Base-by-base conservation (phyloP, 805 yeast species). In the Tetrapisispora pingtungensis region DNA sequence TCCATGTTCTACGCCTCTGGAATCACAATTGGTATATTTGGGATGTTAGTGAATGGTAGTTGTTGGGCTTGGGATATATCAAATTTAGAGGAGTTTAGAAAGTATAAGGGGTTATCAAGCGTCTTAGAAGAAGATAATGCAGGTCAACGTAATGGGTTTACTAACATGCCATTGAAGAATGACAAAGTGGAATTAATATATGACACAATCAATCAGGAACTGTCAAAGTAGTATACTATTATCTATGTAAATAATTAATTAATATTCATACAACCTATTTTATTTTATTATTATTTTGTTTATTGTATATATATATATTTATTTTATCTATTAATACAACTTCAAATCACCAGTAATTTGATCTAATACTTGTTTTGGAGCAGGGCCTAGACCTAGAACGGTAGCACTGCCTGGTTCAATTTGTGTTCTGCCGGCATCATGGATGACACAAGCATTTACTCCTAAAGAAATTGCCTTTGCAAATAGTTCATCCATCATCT, bases 361-460 rank as follows among this genome's bases (percentile, higher is more conserved):
- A 61, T 93, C 96, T 48, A 90, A 63, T 0, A 81, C 78, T 0
- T 72, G 53, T 51, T 80, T 85, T 19, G 97, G 97, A 17, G 96
- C 97, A 1, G 99, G 99, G 0, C 99, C 99, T 24, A 93, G 61
- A 1, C 97, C 98, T n/a, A 93, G 66, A 1, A 93, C 97, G 0
- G 98, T 93, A 2, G 95, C 94, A 47, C 93, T 81, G 1, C 97
- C 97, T 6, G 96, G 84, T n/a, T 86, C 95, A 41, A 93, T 78
- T 62, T 93, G 97, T 1, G 98, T 90, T 55, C 97, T 75, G 3
- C 98, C 98, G 22, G 98, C 98, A 66, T 93, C 99, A 54, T 84
- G 94, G 33, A 93, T 87, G 6, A 86, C 75, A 50, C 80, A 75
- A 2, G 90, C 77, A 55, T 87, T 84, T 15, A 93, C 74, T 7